Evolutionary conservation across 495 filamentous ascomycete genomes (phyloP), one percentile per base, ranked within the genome.

Genomic region (Penicillium antarcticum): DNA sequence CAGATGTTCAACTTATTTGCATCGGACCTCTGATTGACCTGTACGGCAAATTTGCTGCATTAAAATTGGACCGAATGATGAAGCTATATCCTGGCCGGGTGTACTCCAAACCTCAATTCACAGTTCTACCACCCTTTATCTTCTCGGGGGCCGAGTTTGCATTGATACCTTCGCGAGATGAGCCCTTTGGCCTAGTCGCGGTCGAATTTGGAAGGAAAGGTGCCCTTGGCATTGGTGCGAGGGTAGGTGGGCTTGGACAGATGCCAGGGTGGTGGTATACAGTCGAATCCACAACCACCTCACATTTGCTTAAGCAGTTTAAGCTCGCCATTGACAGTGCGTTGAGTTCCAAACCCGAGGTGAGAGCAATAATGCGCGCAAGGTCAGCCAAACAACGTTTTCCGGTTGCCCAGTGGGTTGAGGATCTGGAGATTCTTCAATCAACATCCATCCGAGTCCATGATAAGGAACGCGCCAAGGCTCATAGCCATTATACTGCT

Each of bases 201-300:
- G 87, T 91, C 38, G 87, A 91, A 60, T 91, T 90, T 56, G 87
- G 87, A 21, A 76, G 87, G 19, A 89, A 90, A 63, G 87, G 87
- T 36, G 87, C 87, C 12, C 74, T 91, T 13, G 86, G 87, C 44
- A 85, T 91, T 45, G 87, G 87, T 17, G 83, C 85, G 31, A 67
- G 78, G 42, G 77, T 80, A n/a, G 77, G 77, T 47, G 87, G 87
- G 21, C 74, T 91, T 26, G 87, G 87, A 2, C 83, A 88, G 55
- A 89, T 89, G 86, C 87, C 87, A n/a, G 87, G 87, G 32, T 89
- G 76, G 85, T 73, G 86, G 86, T 66, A 89, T 77, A 52, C 78
- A 70, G 67, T 86, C 48, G 87, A 91, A 66, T 87, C 83, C 0
- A 87, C 78, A 10, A 83, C 83, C 3, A 85, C 86, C 1, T 78